A percentile compares a stretch with the other conserved stretches of the same genome.
These are phyloP conservation scores for Nakazawaea holstii DNA, from an alignment of 805 yeast species.

Conservation along the genomic window DNA sequence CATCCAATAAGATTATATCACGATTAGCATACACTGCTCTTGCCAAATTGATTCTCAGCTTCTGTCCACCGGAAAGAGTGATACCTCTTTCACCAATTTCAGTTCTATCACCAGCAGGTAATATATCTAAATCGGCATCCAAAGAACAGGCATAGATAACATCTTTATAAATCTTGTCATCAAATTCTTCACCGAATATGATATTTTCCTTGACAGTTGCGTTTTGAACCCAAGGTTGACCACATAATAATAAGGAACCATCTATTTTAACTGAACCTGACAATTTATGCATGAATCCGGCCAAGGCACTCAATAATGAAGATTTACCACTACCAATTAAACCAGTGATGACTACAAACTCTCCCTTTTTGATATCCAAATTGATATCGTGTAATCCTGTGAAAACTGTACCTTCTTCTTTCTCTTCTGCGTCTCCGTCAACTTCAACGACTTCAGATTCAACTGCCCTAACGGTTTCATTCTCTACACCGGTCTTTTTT, in stretches of 20 bases:
- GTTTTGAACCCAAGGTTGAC: slow-evolving; percentile 51
- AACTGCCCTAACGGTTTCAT: neutral
- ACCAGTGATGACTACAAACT: slow-evolving; percentile 74
- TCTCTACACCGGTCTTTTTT: neutral
- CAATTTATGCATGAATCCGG: slow-evolving; percentile 54
- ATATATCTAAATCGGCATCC: slow-evolving; percentile 37
- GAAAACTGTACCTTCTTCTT: slow-evolving; percentile 21
- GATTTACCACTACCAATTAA: slow-evolving; percentile 74
- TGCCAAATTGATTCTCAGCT: slow-evolving; percentile 59
- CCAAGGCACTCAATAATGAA: slow-evolving; percentile 56
- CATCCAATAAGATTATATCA: slow-evolving; percentile 58
- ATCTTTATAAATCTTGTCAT: slow-evolving; percentile 32
- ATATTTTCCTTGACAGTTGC: slow-evolving; percentile 46
- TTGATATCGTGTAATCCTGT: slow-evolving; percentile 46
- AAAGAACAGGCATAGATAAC: slow-evolving; percentile 47
- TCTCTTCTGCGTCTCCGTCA: slow-evolving; percentile 11
- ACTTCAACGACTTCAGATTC: neutral
- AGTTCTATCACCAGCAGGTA: slow-evolving; percentile 50
- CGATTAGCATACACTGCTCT: slow-evolving; percentile 62
- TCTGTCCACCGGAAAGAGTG: slow-evolving; percentile 58
- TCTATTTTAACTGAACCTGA: slow-evolving; percentile 42
- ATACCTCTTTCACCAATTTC: slow-evolving; percentile 59
- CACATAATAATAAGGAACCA: slow-evolving; percentile 47
- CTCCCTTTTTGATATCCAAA: slow-evolving; percentile 53
- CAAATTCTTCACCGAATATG: slow-evolving; percentile 42